Percentiles rank a stretch among this genome's conserved stretches.
Conservation (phyloP, 371 early-diverging fungal genomes). For the Chytridium lagenaria region DNA sequence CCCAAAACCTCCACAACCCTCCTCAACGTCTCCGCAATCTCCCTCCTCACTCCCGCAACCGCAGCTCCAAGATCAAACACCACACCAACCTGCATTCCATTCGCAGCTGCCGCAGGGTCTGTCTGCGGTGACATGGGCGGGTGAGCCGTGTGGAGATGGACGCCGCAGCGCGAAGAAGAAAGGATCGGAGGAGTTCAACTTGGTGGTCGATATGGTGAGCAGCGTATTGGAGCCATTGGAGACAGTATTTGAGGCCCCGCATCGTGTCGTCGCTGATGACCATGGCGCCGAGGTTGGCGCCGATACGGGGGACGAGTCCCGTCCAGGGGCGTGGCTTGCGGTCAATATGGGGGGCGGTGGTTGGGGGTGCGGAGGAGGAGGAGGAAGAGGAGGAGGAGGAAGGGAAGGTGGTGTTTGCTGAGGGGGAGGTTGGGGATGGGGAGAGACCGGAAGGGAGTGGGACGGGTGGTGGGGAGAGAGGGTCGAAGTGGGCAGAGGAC, state of each 20-base stretch:
- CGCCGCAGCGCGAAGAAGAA: too few species aligned
- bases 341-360: constrained; percentile 47
- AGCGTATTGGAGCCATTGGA: constrained; percentile 66
- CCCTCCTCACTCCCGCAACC: constrained; percentile 69
- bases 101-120: too few species aligned
- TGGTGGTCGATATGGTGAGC: constrained; percentile 82
- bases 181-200: constrained; percentile 74
- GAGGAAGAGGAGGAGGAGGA: too few species aligned
- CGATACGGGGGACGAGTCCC: constrained; percentile 68
- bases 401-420: too few species aligned
- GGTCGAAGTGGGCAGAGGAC: too few species aligned
- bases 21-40: constrained; percentile 85
- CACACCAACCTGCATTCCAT: too few species aligned
- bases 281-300: constrained; percentile 51
- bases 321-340: constrained; percentile 63
- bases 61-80: not conserved
- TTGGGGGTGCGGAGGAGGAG: constrained; percentile 2
- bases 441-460: too few species aligned
- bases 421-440: too few species aligned
- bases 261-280: constrained; percentile 50
- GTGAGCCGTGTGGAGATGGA: too few species aligned
- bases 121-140: too few species aligned
- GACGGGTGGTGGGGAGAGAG: too few species aligned
- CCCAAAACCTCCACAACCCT: constrained; percentile 88
- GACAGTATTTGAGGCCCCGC: constrained; percentile 46